Evolutionary conservation across 768 basidiomycete genomes (phyloP).

Genomic region (Cystofilobasidium macerans): DNA sequence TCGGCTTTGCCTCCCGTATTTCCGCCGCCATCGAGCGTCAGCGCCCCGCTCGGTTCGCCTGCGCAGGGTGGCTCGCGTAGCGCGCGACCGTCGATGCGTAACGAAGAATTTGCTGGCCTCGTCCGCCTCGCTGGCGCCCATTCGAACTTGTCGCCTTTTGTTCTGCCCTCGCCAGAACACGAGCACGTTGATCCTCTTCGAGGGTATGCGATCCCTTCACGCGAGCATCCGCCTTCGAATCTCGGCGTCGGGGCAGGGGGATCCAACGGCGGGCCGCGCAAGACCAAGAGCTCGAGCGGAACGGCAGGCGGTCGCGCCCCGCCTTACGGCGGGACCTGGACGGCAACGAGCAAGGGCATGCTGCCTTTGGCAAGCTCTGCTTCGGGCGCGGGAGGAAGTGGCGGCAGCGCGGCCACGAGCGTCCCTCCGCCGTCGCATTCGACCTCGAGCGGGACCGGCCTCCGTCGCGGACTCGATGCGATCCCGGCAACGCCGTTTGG

Average conservation of each 20-base stretch:
- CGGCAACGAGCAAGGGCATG: constrained; percentile 10
- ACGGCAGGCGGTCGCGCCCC: neutral
- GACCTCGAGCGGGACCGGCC: neutral
- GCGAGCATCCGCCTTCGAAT: neutral
- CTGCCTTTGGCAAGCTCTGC: constrained; percentile 1
- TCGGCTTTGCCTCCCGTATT: no score
- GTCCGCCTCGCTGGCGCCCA: constrained; percentile 76
- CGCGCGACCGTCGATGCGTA: constrained; percentile 21
- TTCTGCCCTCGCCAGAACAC: constrained; percentile 79
- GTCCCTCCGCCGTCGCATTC: neutral
- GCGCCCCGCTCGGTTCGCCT: neutral
- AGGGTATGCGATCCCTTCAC: neutral
- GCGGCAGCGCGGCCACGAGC: no score
- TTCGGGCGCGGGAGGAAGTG: no score
- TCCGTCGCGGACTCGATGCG: neutral
- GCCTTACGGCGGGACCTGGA: no score
- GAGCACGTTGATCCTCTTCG: constrained; percentile 87
- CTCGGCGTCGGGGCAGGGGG: constrained; percentile 27
- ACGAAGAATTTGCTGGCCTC: constrained; percentile 49
- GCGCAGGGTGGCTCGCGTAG: neutral
- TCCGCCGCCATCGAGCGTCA: no score
- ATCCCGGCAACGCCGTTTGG: constrained; percentile 18
- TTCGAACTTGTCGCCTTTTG: constrained; percentile 72
- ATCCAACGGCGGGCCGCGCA: no score
- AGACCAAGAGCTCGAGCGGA: neutral